Evolutionary conservation across 2,329 filamentous ascomycete genomes (phyloP).

Genomic region (Colletotrichum viniferum): DNA sequence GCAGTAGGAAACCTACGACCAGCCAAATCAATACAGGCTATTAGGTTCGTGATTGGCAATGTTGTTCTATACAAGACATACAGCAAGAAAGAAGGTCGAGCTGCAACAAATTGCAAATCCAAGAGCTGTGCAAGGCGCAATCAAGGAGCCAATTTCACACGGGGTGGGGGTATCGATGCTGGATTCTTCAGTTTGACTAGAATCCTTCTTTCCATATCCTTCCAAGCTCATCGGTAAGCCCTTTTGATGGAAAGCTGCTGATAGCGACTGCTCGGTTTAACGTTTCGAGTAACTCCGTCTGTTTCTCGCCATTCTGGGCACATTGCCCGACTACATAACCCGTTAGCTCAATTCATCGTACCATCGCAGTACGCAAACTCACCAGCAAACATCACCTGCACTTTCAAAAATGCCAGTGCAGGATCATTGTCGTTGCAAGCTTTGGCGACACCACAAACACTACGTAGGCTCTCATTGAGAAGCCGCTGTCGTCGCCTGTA

Average conservation of each 20-base stretch:
- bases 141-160: not conserved
- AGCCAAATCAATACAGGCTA: too few species aligned
- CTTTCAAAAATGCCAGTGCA: constrained; percentile 4
- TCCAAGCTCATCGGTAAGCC: not conserved
- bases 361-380: not conserved
- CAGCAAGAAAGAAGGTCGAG: too few species aligned
- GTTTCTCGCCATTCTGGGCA: not conserved
- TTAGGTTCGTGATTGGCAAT: too few species aligned
- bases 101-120: too few species aligned
- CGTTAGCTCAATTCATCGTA: not conserved
- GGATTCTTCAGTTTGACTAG: not conserved
- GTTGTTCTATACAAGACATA: too few species aligned
- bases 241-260: constrained; percentile 7
- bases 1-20: too few species aligned
- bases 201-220: not conserved
- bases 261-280: not conserved
- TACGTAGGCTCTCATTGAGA: constrained; percentile 14
- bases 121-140: too few species aligned
- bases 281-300: not conserved
- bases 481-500: constrained; percentile 34
- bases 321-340: not conserved
- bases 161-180: not conserved
- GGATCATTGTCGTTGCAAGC: not conserved
- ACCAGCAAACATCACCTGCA: constrained; percentile 10
- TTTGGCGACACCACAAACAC: constrained; percentile 44